phyloP scores from a whole-genome alignment of 768 basidiomycete genomes.

The Rhodosporidiobolus sp. region DNA sequence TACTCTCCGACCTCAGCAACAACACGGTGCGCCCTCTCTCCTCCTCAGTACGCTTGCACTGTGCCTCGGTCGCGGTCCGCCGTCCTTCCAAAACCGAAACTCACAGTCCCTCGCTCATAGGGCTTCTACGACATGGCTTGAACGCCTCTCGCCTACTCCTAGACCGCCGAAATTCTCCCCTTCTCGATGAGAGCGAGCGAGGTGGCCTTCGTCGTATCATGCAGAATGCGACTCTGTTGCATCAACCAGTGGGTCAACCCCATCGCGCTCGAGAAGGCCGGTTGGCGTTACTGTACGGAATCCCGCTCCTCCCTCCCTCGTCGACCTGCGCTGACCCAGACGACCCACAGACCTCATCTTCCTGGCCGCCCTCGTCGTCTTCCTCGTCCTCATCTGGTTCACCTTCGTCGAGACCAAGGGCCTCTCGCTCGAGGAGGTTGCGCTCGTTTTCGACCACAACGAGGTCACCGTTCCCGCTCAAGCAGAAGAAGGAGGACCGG shows the following conservation, averaged over 20 bases:
- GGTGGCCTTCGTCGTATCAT: conserved; percentile 50
- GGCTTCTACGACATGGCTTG: conserved; percentile 17
- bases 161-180: conserved; percentile 11
- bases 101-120: too few relatives aligned
- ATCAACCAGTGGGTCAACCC: conserved; percentile 62
- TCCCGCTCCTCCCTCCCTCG: conserved; percentile 30
- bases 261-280: conserved; percentile 32
- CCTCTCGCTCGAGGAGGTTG: conserved; percentile 6
- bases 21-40: background rate
- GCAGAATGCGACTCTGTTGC: conserved; percentile 57
- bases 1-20: background rate
- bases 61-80: too few relatives aligned
- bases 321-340: too few relatives aligned
- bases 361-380: conserved; percentile 57
- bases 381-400: conserved; percentile 55
- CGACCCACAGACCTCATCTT: conserved; percentile 48
- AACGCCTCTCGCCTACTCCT: conserved; percentile 17
- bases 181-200: conserved; percentile 18
- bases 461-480: background rate
- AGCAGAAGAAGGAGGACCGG: conserved; percentile 2
- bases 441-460: conserved; percentile 13
- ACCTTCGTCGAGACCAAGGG: conserved; percentile 60
- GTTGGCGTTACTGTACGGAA: conserved; percentile 3
- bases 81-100: conserved; percentile 1
- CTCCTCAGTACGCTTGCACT: too few relatives aligned